Conservation (phyloP, 2,329 filamentous ascomycete species). For the Dissoconium aciculare region DNA sequence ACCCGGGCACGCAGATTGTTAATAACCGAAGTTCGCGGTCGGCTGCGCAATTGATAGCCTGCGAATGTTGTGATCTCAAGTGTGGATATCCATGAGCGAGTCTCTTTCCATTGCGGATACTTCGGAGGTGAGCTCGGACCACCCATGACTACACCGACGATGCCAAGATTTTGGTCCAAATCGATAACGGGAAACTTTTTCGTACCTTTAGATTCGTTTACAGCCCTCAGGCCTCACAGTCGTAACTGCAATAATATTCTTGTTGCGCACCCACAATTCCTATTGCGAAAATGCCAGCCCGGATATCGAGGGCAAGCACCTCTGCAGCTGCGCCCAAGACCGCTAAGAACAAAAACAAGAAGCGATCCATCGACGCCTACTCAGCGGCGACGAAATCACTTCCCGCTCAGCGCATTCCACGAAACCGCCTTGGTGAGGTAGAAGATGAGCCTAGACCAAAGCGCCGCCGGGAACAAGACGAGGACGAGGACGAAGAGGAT, state of each 20-base stretch:
- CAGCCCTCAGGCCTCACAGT: no score
- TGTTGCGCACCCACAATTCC: no score
- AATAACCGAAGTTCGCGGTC: no score
- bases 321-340: conserved; percentile 19
- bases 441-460: conserved; percentile 30
- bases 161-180: conserved; percentile 9
- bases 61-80: no score
- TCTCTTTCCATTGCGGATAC: conserved; percentile 1
- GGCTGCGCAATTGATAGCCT: no score
- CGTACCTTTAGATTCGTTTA: no score
- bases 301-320: conserved; percentile 27
- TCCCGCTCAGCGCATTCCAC: conserved; percentile 40
- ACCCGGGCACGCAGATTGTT: no score
- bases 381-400: conserved; percentile 45
- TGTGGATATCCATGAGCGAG: no score
- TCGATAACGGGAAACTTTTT: no score
- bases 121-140: conserved; percentile 8
- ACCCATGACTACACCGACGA: neutral
- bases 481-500: conserved; percentile 39
- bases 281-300: conserved; percentile 29
- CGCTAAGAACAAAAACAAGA: conserved; percentile 32
- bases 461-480: conserved; percentile 31
- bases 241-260: no score
- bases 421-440: conserved; percentile 44
- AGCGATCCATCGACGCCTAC: conserved; percentile 46